Evolutionary conservation across 352 stramenopile species (phyloP), one percentile per base, ranked within the genome.

Genomic region (Phytophthora ramorum): DNA sequence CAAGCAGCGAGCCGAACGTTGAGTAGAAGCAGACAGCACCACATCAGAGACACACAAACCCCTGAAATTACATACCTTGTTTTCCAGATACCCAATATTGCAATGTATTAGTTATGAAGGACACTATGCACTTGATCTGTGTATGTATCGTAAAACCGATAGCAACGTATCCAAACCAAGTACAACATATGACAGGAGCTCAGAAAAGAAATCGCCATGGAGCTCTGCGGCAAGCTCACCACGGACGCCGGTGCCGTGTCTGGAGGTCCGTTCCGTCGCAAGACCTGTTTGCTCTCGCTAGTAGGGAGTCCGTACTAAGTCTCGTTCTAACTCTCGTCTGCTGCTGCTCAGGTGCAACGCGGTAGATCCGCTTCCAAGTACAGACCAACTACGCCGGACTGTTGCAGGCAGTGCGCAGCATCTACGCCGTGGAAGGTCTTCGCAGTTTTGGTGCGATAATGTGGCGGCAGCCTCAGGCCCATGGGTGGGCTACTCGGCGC

Each of bases 401-500:
- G 16, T 4, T 79, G 19, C 79, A 90, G 47, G 82, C 86, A 19
- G 59, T 93, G 35, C 49, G 61, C 6, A 89, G 79, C 55, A 90
- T 96, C 55, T 86, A 92, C 58, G 69, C 67, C 7, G 88, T 95
- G 67, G 88, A 96, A 83, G 86, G 88, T 0, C 46, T 93, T 46
- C 74, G 76, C 49, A 89, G 79, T 95, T 96, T 60, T 96, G 88
- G 88, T 81, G 88, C 2, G 88, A 86, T 19, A 96, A 96, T 46
- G 48, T 95, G 38, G 78, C 86, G 4, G 88, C n/a, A n/a, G n/a
- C 86, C 7, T 88, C 86, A 7, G 75, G 71, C 1, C 83, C 95
- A 9, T 96, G 88, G 88, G 68, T 95, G 43, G 85, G 84, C 54
- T 96, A 96, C 71, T 93, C 86, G 32, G 73, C 74, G 43, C 71